Evolutionary conservation across 2,329 filamentous ascomycete species (phyloP).

Genomic region (Fulvia fulva): DNA sequence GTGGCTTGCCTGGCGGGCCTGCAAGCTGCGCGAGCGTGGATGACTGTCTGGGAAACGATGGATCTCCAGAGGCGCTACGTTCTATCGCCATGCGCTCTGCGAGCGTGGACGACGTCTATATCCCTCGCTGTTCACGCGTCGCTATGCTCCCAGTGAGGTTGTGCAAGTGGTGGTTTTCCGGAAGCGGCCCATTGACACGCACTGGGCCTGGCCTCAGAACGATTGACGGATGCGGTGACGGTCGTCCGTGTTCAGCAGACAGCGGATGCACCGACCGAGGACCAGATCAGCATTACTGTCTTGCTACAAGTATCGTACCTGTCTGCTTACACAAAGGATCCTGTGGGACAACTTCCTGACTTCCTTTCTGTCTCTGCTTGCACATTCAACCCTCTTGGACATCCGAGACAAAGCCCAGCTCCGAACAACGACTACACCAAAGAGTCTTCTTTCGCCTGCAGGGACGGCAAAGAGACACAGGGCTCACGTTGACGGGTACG

Average conservation of each 20-base stretch:
- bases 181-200: conserved; percentile 31
- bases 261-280: conserved; percentile 3
- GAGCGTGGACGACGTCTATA: conserved; percentile 20
- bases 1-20: conserved; percentile 31
- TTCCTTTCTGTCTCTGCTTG: conserved; percentile 30
- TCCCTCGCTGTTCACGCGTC: conserved; percentile 18
- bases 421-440: conserved; percentile 28
- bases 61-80: conserved; percentile 23
- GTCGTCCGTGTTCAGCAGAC: conserved; percentile 29
- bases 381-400: conserved; percentile 23
- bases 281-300: conserved; percentile 17
- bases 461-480: conserved; percentile 22
- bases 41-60: conserved; percentile 30
- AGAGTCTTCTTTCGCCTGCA: conserved; percentile 14
- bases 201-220: conserved; percentile 29
- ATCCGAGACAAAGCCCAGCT: conserved; percentile 30
- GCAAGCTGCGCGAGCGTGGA: conserved; percentile 24
- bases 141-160: conserved; percentile 19
- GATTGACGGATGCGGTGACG: conserved; percentile 32
- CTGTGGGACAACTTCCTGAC: conserved; percentile 29
- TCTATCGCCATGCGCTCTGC: conserved; percentile 24
- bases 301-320: conserved; percentile 33
- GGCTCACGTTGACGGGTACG: conserved; percentile 19
- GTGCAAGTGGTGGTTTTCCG: conserved; percentile 28
- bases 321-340: conserved; percentile 33